Evolutionary conservation across 805 yeast species (phyloP), one percentile per base, ranked within the genome.

Genomic region (Maudiozyma saulgeensis): DNA sequence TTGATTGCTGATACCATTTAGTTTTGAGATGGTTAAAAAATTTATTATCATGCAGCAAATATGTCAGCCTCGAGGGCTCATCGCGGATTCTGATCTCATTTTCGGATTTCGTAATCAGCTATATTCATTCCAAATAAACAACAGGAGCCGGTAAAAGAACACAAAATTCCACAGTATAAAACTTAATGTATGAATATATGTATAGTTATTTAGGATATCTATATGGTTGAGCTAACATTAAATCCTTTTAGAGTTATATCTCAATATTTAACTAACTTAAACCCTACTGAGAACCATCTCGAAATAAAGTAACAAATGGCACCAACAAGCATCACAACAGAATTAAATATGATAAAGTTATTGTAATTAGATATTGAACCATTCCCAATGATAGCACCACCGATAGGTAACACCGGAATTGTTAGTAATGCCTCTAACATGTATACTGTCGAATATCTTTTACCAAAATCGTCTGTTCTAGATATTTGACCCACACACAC

Each of bases 401-500:
- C 75, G 18, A 74, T 65, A 2, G 82, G 81, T 21, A 79, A 68
- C 23, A 74, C 68, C n/a, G 75, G 70, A 31, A 79, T 63, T 32
- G 72, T 68, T n/a, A 75, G 69, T 48, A 79, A 67, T 1, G 87
- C 76, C 12, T 78, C 80, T 56, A 80, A 63, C 43, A 80, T 73
- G 61, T 80, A 82, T 56, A 79, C 73, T 0, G 82, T 73, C 1
- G 82, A 75, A 58, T 77, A 79, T 18, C 80, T 69, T 54, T 73
- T 73, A 5, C 82, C 83, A 57, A 78, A 78, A 53, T 72, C 75
- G 43, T 74, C 74, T 1, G 77, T 73, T 47, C 75, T 73, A 18
- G 83, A 77, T 35, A 81, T 77, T 46, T 77, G 80, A 0, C 81
- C 82, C 34, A 78, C 69, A 55, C 84, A 77, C 2, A 77, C 80